Evolutionary conservation across 1,139 yeast species (phyloP).

Genomic region (Eremothecium sinecaudum): DNA sequence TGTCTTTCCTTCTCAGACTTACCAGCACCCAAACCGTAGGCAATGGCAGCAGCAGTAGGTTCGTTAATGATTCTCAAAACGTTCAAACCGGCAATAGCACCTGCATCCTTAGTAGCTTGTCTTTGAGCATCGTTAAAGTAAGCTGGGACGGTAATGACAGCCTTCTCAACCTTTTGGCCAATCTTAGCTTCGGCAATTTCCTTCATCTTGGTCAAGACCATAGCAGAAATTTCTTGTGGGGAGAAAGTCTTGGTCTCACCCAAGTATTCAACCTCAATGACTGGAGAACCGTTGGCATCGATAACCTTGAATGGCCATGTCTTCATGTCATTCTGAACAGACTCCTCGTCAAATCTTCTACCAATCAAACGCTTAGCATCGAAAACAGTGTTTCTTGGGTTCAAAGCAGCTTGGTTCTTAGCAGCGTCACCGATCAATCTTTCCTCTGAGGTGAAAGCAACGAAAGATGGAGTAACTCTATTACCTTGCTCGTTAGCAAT

Average conservation of each 20-base stretch:
- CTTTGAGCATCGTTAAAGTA: slow-evolving; percentile 96
- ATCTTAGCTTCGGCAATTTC: slow-evolving; percentile 95
- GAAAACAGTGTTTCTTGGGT: slow-evolving; percentile 93
- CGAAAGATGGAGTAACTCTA: slow-evolving; percentile 98
- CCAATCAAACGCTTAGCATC: slow-evolving; percentile 98
- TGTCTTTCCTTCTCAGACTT: slow-evolving; percentile 80
- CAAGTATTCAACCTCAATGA: slow-evolving; percentile 87
- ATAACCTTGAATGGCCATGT: slow-evolving; percentile 84
- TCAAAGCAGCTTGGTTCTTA: slow-evolving; percentile 96
- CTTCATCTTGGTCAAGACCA: slow-evolving; percentile 96
- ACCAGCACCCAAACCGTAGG: slow-evolving; percentile 96
- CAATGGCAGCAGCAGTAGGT: slow-evolving; percentile 98
- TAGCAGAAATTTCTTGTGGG: slow-evolving; percentile 93
- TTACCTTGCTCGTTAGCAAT: slow-evolving; percentile 99
- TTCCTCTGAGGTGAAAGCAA: slow-evolving; percentile 95
- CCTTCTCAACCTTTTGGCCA: slow-evolving; percentile 88
- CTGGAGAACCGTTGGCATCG: slow-evolving; percentile 79
- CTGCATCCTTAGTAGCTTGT: slow-evolving; percentile 98
- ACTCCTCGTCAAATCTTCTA: slow-evolving; percentile 82
- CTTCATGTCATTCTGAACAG: slow-evolving; percentile 92
- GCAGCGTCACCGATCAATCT: slow-evolving; percentile 98
- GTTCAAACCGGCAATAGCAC: slow-evolving; percentile 94
- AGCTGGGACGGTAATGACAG: slow-evolving; percentile 94
- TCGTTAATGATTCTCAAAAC: slow-evolving; percentile 94
- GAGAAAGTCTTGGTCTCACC: slow-evolving; percentile 87